Percentiles rank a stretch among this genome's conserved stretches.
phyloP scores from a whole-genome alignment of 2,329 filamentous ascomycete species.

The Fusarium gaditjirri region DNA sequence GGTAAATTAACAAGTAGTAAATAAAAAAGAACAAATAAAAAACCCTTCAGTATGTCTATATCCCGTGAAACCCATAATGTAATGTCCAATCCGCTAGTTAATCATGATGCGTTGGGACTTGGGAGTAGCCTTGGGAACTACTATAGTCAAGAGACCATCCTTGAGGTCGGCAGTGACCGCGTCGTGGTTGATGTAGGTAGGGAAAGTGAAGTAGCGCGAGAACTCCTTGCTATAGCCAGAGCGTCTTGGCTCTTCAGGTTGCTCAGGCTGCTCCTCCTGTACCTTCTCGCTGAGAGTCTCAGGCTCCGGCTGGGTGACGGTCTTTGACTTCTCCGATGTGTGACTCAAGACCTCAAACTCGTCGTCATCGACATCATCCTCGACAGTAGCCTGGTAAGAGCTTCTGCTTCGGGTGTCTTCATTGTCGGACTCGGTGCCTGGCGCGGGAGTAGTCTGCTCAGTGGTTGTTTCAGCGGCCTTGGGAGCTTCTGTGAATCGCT shows the following conservation, averaged over 20 bases:
- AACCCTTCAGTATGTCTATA: neutral
- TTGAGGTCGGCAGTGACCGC: constrained; percentile 61
- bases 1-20: neutral
- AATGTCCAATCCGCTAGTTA: neutral
- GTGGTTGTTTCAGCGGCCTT: neutral
- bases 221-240: constrained; percentile 61
- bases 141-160: constrained; percentile 6
- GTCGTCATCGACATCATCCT: constrained; percentile 21
- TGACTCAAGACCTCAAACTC: constrained; percentile 24
- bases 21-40: neutral
- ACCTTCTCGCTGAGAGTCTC: neutral
- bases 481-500: constrained; percentile 59
- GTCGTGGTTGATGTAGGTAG: constrained; percentile 67
- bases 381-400: constrained; percentile 23
- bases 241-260: constrained; percentile 49
- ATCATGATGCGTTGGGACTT: neutral
- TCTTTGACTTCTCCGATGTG: constrained; percentile 15
- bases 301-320: neutral
- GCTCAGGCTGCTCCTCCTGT: neutral
- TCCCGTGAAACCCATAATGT: neutral
- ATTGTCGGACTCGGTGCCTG: neutral
- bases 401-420: constrained; percentile 25
- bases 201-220: constrained; percentile 73
- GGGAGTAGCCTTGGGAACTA: neutral
- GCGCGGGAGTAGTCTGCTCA: neutral